phyloP scores from a whole-genome alignment of 441 rosid species.

The Erodium trifolium region DNA sequence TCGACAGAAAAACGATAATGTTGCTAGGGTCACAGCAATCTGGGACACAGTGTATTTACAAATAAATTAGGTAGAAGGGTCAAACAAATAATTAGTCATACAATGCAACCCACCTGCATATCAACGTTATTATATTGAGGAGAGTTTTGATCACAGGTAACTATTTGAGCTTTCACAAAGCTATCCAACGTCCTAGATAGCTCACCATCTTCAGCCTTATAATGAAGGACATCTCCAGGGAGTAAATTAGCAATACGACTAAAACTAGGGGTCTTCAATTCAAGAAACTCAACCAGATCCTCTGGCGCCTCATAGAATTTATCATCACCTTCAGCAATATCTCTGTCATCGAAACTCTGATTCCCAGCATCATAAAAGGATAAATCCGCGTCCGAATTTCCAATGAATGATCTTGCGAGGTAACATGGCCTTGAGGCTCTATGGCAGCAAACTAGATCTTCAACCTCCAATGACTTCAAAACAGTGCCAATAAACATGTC shows the following conservation, averaged over 20 bases:
- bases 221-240: conserved; percentile 42
- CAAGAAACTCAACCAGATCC: conserved; percentile 52
- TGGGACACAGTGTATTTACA: conserved; percentile 31
- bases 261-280: conserved; percentile 67
- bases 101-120: conserved; percentile 49
- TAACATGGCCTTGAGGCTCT: conserved; percentile 48
- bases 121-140: conserved; percentile 62
- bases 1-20: conserved; percentile 88
- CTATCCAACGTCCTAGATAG: conserved; percentile 51
- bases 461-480: conserved; percentile 89
- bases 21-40: conserved; percentile 79
- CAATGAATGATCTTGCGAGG: conserved; percentile 83
- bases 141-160: conserved; percentile 70
- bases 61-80: conserved; percentile 6
- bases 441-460: conserved; percentile 67
- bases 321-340: conserved; percentile 66
- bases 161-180: conserved; percentile 92
- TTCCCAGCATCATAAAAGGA: conserved; percentile 35
- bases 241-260: conserved; percentile 65
- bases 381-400: conserved; percentile 38
- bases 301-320: conserved; percentile 89
- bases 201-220: conserved; percentile 34
- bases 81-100: neutral
- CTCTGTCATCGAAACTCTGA: conserved; percentile 29
- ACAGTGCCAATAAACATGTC: conserved; percentile 86